A percentile compares a stretch with the other conserved stretches of the same genome.
phyloP scores from a whole-genome alignment of 2,329 filamentous ascomycete genomes.

The Elsinoe necatrix region DNA sequence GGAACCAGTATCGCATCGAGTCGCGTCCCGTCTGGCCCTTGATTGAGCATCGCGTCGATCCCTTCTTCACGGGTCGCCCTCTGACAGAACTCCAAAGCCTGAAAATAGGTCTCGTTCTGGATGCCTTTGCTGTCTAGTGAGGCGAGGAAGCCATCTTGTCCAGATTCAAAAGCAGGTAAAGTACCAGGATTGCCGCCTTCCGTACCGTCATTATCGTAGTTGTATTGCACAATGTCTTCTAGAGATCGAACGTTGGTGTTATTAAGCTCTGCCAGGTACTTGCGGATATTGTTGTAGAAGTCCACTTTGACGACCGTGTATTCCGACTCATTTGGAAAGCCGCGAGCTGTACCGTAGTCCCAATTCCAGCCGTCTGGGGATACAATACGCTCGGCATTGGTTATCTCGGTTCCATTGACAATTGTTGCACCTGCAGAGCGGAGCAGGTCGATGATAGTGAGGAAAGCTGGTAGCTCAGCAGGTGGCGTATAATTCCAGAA shows the following conservation, averaged over 20 bases:
- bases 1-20: slow-evolving; percentile 61
- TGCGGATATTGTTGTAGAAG: slow-evolving; percentile 58
- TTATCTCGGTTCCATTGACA: slow-evolving; percentile 62
- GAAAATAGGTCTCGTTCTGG: slow-evolving; percentile 56
- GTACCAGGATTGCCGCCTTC: slow-evolving; percentile 54
- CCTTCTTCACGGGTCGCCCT: slow-evolving; percentile 53
- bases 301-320: slow-evolving; percentile 65
- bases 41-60: slow-evolving; percentile 57
- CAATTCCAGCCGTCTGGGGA: slow-evolving; percentile 65
- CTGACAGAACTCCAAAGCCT: slow-evolving; percentile 56
- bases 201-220: slow-evolving; percentile 51
- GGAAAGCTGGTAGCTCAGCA: slow-evolving; percentile 48
- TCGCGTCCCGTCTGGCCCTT: slow-evolving; percentile 33
- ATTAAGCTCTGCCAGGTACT: slow-evolving; percentile 53
- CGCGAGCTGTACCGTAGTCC: slow-evolving; percentile 56
- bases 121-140: slow-evolving; percentile 53
- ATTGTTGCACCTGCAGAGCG: slow-evolving; percentile 55
- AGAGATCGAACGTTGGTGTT: slow-evolving; percentile 54
- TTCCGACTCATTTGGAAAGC: slow-evolving; percentile 63
- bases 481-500: slow-evolving; percentile 57
- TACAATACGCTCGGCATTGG: slow-evolving; percentile 53
- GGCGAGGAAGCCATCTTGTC: slow-evolving; percentile 63
- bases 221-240: slow-evolving; percentile 57
- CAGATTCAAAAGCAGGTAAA: slow-evolving; percentile 57
- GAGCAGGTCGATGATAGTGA: slow-evolving; percentile 45